These are phyloP conservation scores for Trichaptum fuscoviolaceum DNA, from an alignment of 768 basidiomycete species.

Conservation along the genomic window DNA sequence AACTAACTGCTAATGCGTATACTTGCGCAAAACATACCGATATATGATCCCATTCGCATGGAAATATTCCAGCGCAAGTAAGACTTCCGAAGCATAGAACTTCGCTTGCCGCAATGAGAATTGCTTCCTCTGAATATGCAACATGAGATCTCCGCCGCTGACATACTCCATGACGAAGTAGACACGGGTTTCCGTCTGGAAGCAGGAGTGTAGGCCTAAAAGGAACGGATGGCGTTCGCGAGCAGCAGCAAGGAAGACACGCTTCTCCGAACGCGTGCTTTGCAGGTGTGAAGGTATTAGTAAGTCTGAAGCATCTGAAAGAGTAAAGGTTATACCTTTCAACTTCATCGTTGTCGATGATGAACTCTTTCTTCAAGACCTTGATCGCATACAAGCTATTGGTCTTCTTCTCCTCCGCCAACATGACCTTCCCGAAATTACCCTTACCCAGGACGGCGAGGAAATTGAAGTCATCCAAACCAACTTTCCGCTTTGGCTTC, in stretches of 20 bases:
- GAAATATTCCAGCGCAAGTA: slow-evolving; percentile 96
- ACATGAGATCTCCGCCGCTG: slow-evolving; percentile 97
- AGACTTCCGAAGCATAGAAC: slow-evolving; percentile 96
- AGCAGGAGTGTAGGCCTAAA: slow-evolving; percentile 94
- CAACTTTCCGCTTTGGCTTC: slow-evolving; percentile 76
- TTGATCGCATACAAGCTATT: slow-evolving; percentile 96
- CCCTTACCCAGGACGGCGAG: slow-evolving; percentile 97
- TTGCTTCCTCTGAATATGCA: slow-evolving; percentile 98
- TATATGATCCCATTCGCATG: slow-evolving; percentile 99
- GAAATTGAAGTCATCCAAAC: slow-evolving; percentile 98
- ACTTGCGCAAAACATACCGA: slow-evolving; percentile 49
- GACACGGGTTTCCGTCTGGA: slow-evolving; percentile 98
- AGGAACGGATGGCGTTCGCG: slow-evolving; percentile 96
- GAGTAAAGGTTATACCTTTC: slow-evolving; percentile 64
- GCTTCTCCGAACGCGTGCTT: slow-evolving; percentile 98
- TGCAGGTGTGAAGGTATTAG: slow-evolving; percentile 4
- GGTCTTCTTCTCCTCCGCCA: slow-evolving; percentile 95
- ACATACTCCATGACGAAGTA: slow-evolving; percentile 99
- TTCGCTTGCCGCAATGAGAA: slow-evolving; percentile 98
- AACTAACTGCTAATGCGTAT: neutral
- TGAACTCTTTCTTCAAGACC: slow-evolving; percentile 99
- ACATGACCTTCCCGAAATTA: slow-evolving; percentile 99
- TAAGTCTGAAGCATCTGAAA: neutral
- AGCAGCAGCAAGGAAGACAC: slow-evolving; percentile 96
- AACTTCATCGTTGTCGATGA: slow-evolving; percentile 99